Base-by-base conservation (phyloP, 2,329 filamentous ascomycete genomes). In the Aureobasidium mangrovei region DNA sequence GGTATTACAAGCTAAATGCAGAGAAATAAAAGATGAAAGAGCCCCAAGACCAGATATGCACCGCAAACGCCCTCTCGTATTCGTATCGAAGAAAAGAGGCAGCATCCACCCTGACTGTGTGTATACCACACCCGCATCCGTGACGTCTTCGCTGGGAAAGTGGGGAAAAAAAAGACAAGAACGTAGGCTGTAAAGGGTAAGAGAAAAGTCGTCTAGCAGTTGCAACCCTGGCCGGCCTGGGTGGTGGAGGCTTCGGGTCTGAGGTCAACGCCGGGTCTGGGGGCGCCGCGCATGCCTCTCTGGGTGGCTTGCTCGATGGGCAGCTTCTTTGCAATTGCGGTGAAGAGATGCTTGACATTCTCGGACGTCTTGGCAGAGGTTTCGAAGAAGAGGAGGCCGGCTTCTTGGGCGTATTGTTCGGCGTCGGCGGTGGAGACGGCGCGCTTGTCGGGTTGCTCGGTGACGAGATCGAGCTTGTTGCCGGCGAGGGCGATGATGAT, bases 401-500 rank as follows among this genome's bases (percentile, higher is more conserved):
- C 90, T 73, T 98, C 93, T 62, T 84, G 85, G 53, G 93, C 91
- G 69, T 98, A 98, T 53, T 91, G 89, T 73, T 96, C 90, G 61
- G 93, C 94, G 64, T 98, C 93, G 62, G 86, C 86, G 26, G 87
- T 86, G 58, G 84, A 70, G 58, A 98, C 93, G 40, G 91, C 93
- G 66, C 93, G 86, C 81, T 97, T 97, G 70, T 96, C 91, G 45
- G 91, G 91, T 69, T 88, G 87, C 67, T 95, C 91, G 60, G 84
- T 91, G 59, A 96, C 93, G 63, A 98, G 77, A 79, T 98, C 93
- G 67, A 95, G 79, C 76, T 98, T 97, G 80, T 98, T 98, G 60
- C 93, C 93, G 52, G 91, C 93, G 41, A 98, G 83, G 44, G 93
- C 93, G 67, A 98, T 98, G 72, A 98, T 91, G 71, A 98, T 98